Evolutionary conservation across 441 rosid species (phyloP), one percentile per base, ranked within the genome.

Genomic region (Adansonia rubrostipa): DNA sequence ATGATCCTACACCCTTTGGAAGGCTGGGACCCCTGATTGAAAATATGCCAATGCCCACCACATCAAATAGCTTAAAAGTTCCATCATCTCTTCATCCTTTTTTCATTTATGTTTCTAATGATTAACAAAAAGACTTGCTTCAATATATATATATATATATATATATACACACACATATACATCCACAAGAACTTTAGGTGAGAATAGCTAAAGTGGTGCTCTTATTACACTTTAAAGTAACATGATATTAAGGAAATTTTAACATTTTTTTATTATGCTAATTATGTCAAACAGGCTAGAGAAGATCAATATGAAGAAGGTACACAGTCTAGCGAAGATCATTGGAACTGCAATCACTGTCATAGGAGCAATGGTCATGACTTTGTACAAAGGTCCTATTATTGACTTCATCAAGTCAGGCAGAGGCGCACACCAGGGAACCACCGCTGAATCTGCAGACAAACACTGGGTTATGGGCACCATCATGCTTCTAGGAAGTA

Each of bases 351-450:
- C 66, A 5, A 85, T 96, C 28, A 93, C 97, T 2, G 95, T 93
- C 14, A 61, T 80, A 0, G 98, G 99, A 76, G 98, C 98, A 42
- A 89, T 92, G 95, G 91, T 93, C 42, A 96, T 96, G 99, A 93
- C 99, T 45, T 81, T 96, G 68, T 92, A 91, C 89, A 93, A 89
- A 84, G 99, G 99, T 74, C 99, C 98, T 19, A 83, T 90, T 54
- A n/a, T 96, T 71, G 85, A 93, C 53, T 85, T 95, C 47, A 68
- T 91, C 0, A 81, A 17, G 64, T 15, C 89, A 2, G 87, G 89
- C 1, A 90, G 86, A 40, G 79, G 33, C 0, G 8, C 57, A 75
- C 87, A 86, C 82, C 89, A 80, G 15, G 86, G 63, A 54, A 71
- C 75, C 80, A 42, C 81, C 79, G 20, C 67, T 17, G 84, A 78